Base-by-base conservation (phyloP, 2,329 filamentous ascomycete species). In the Monosporascus sp. region DNA sequence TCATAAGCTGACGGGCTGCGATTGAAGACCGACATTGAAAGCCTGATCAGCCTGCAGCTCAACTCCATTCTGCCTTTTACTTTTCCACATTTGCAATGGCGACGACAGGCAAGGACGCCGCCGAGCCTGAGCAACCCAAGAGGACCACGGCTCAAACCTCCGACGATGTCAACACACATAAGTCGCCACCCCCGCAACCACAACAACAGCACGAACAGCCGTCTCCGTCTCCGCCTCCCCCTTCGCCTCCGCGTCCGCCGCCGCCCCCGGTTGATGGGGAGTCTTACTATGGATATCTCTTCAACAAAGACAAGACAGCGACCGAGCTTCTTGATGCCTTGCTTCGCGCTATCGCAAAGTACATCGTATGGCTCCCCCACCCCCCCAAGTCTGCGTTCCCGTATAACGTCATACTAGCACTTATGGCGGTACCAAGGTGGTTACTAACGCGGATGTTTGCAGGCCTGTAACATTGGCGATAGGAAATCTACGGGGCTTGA, bases 261-360 rank as follows among this genome's bases (percentile, higher is more conserved):
- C 51, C 58, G 24, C 54, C 61, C 6, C 59, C 57, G 20, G 54
- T 56, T 5, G 58, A 63, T 51, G 63, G 58, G n/a, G 71, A 69
- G 48, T 54, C 64, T 49, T 80, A 75, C 60, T 90, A 89, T 72
- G 82, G 82, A 48, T 85, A 87, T 67, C 77, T 92, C 64, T 89
- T 88, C 64, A 80, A 84, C 59, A 71, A 75, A 37, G 78, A 88
- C 68, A 90, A 90, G 69, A 81, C 80, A 48, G 83, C 88, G 5
- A 86, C 86, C 4, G 80, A 81, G 50, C 69, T 86, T 45, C 78
- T 92, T 27, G 81, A 88, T 68, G 83, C 85, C 52, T 75, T 92
- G 34, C 77, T 91, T 59, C 73, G 84, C 61, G 84, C 86, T 34
- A 83, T 92, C 61, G 86, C 83, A 45, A 77, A 80, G 54, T 74